Evolutionary conservation across 2,329 filamentous ascomycete species (phyloP), one percentile per base, ranked within the genome.

Genomic region (Colletotrichum cuscutae): DNA sequence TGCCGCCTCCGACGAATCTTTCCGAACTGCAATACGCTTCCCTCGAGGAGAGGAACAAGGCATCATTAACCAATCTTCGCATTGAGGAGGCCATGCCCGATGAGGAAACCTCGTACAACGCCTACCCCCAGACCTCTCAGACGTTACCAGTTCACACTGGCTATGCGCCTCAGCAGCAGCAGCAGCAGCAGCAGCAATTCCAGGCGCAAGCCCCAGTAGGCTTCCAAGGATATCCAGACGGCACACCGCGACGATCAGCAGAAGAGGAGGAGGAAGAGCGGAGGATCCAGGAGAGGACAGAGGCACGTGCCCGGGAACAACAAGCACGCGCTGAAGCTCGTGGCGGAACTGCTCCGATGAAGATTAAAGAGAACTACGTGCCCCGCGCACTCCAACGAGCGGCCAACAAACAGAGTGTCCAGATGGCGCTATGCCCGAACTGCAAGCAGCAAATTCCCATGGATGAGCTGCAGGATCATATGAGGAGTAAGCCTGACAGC

Each of bases 61-160:
- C 97, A 79, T 97, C 95, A 49, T 92, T 98, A 75, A 91, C 94
- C 70, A 92, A 93, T 79, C 87, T 95, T 77, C 93, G 96, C 71
- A 95, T 99, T 75, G 97, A 99, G 82, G 97, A 99, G 86, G 95
- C 96, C 6, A 94, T 98, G 89, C 97, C 97, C 63, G 94, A 94
- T 57, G 90, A 93, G 73, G 90, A 91, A 72, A 91, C 86, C 80
- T 89, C 82, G 61, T 89, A 87, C 75, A 88, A 89, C 75, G 86
- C 86, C 52, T 86, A 87, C 69, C 80, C 83, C 22, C 80, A 80
- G 59, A 78, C 81, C 59, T 81, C 81, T 22, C 83, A 83, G 76
- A 84, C 83, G 72, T 85, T 85, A 73, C 88, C 84, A 24, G 81
- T 84, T 24, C 86, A 87, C 71, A 82, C 84, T 4, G 83, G 83